Conservation (phyloP, 495 filamentous ascomycete species). For the Viridothelium virens region DNA sequence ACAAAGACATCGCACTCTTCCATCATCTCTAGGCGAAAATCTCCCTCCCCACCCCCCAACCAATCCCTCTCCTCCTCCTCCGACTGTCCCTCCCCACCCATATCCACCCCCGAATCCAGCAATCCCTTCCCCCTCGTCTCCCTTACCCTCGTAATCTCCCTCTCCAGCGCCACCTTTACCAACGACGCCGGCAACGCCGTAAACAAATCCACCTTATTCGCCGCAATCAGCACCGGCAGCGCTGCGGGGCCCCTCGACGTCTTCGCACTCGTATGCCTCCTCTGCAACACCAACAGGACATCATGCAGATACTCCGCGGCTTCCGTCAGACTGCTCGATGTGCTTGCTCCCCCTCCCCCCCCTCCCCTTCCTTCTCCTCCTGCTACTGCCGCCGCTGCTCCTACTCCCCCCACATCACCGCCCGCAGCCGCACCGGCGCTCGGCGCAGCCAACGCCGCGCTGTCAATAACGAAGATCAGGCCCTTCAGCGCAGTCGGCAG, state of each 20-base stretch:
- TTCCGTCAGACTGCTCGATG: slow-evolving; percentile 48
- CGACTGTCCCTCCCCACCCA: slow-evolving; percentile 29
- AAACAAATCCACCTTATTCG: slow-evolving; percentile 93
- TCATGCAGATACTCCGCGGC: slow-evolving; percentile 80
- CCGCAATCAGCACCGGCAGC: slow-evolving; percentile 72
- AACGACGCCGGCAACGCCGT: slow-evolving; percentile 77
- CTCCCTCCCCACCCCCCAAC: slow-evolving; percentile 67
- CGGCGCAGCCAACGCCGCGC: slow-evolving; percentile 57
- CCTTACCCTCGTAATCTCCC: slow-evolving; percentile 73
- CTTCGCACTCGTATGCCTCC: slow-evolving; percentile 51
- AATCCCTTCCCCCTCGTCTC: slow-evolving; percentile 71
- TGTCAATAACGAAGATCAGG: slow-evolving; percentile 83
- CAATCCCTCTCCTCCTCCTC: slow-evolving; percentile 63
- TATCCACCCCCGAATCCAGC: slow-evolving; percentile 62
- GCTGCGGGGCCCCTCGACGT: slow-evolving; percentile 52
- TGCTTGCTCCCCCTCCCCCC: too few species aligned
- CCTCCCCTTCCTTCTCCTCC: too few species aligned
- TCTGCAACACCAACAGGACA: slow-evolving; percentile 71
- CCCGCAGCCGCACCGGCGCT: too few species aligned
- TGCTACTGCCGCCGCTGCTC: slow-evolving; percentile 31
- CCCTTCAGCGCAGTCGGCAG: slow-evolving; percentile 46
- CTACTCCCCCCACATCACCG: too few species aligned
- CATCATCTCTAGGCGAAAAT: slow-evolving; percentile 74
- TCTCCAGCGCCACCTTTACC: slow-evolving; percentile 67
- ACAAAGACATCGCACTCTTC: slow-evolving; percentile 73